phyloP scores from a whole-genome alignment of 371 early-diverging fungal species.

The Mucor velutinosus region DNA sequence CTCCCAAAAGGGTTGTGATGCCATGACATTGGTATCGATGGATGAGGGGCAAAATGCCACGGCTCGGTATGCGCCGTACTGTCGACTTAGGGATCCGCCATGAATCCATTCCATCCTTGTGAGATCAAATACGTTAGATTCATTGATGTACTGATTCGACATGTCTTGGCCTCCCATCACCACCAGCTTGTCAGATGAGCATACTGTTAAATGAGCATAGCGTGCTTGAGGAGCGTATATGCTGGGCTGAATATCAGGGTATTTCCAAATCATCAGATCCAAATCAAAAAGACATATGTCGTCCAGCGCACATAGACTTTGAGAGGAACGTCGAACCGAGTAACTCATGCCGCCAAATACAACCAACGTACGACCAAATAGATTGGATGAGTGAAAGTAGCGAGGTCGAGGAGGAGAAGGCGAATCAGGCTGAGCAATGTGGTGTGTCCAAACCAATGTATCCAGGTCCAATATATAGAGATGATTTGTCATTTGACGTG shows the following conservation, averaged over 20 bases:
- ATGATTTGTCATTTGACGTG: conserved; percentile 68
- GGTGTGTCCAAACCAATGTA: conserved; percentile 56
- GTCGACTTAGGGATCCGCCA: conserved; percentile 59
- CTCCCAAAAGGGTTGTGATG: conserved; percentile 26
- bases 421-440: conserved; percentile 33
- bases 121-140: conserved; percentile 71
- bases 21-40: conserved; percentile 9
- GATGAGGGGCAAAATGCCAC: conserved; percentile 52
- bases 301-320: conserved; percentile 56
- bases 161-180: conserved; percentile 79
- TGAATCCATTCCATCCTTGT: conserved; percentile 62
- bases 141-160: conserved; percentile 70
- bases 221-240: conserved; percentile 61
- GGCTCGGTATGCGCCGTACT: conserved; percentile 79
- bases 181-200: conserved; percentile 48
- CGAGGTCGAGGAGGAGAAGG: conserved; percentile 52
- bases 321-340: conserved; percentile 17
- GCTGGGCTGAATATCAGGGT: conserved; percentile 46
- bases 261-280: conserved; percentile 56
- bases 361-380: conserved; percentile 57
- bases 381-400: conserved; percentile 79
- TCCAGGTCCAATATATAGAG: conserved; percentile 68
- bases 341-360: conserved; percentile 73
- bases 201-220: conserved; percentile 71
- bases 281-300: conserved; percentile 70